Percentiles rank a stretch among this genome's conserved stretches.
Evolutionary conservation across 2,329 filamentous ascomycete species (phyloP).

Genomic region (Erysiphe pisi): DNA sequence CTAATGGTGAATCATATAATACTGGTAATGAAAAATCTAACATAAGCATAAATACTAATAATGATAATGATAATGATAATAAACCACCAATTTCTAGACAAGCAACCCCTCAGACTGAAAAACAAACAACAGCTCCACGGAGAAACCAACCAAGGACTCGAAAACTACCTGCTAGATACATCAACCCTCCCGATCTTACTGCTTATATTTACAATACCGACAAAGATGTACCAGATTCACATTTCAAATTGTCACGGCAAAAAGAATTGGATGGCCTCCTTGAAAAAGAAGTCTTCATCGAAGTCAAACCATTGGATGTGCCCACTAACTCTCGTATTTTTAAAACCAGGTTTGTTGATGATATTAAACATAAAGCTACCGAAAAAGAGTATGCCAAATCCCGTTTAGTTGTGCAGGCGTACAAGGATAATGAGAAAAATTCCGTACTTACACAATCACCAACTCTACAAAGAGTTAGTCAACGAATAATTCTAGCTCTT

Average conservation of each 20-base stretch:
- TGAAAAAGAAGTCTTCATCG: not conserved
- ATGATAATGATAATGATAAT: too few relatives aligned
- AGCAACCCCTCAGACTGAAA: too few relatives aligned
- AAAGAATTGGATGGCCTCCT: slow-evolving; percentile 18
- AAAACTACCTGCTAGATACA: too few relatives aligned
- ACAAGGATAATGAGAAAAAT: not conserved
- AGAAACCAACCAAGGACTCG: too few relatives aligned
- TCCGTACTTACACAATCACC: not conserved
- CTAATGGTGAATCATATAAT: too few relatives aligned
- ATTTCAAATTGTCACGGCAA: slow-evolving; percentile 10
- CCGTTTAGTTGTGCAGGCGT: not conserved
- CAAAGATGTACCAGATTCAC: too few relatives aligned
- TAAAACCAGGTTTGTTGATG: not conserved
- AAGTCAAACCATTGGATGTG: not conserved
- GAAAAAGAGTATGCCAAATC: not conserved
- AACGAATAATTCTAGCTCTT: not conserved
- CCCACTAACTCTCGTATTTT: slow-evolving; percentile 6
- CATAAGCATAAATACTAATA: too few relatives aligned
- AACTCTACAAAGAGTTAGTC: not conserved
- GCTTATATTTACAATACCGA: too few relatives aligned
- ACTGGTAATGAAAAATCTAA: too few relatives aligned
- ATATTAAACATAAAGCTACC: not conserved
- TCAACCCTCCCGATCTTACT: too few relatives aligned
- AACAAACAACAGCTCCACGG: too few relatives aligned
- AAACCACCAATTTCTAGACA: too few relatives aligned